phyloP scores from a whole-genome alignment of 106 monocot species.

The Allium fistulosum region DNA sequence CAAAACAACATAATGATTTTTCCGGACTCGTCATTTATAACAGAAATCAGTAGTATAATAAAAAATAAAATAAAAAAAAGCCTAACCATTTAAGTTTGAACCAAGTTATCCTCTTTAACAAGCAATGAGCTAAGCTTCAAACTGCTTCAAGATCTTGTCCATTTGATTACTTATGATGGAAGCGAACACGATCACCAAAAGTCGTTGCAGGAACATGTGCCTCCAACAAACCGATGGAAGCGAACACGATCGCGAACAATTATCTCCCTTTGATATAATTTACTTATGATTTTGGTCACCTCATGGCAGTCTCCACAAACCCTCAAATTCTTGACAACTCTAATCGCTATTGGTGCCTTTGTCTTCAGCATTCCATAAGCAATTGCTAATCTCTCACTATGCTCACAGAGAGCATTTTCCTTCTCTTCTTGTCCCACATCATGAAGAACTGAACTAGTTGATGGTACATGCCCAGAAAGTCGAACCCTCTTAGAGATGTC shows the following conservation, averaged over 20 bases:
- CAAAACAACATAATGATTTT: too few species aligned
- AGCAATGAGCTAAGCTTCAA: too few species aligned
- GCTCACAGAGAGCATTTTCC: slow-evolving; percentile 72
- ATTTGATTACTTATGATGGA: too few species aligned
- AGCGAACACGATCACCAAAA: too few species aligned
- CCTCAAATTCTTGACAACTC: slow-evolving; percentile 83
- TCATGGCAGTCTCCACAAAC: slow-evolving; percentile 84
- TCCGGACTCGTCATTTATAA: too few species aligned
- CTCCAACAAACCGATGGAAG: slow-evolving; percentile 63
- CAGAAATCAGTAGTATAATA: too few species aligned
- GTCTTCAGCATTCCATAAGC: slow-evolving; percentile 80
- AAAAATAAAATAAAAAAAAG: too few species aligned
- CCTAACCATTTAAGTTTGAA: too few species aligned
- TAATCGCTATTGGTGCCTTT: slow-evolving; percentile 36
- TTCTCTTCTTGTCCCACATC: slow-evolving; percentile 93
- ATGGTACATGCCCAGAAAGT: slow-evolving; percentile 58
- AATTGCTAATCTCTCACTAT: slow-evolving; percentile 94
- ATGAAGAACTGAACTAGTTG: slow-evolving; percentile 58
- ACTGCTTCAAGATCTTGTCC: too few species aligned
- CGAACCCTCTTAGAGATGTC: slow-evolving; percentile 47
- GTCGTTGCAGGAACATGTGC: slow-evolving; percentile 76
- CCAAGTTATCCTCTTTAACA: too few species aligned
- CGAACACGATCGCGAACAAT: slow-evolving; percentile 78
- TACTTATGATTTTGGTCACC: slow-evolving; percentile 78
- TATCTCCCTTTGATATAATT: slow-evolving; percentile 63